These are phyloP conservation scores for Actinomortierella ambigua DNA, from an alignment of 371 early-diverging fungal species.

Conservation along the genomic window DNA sequence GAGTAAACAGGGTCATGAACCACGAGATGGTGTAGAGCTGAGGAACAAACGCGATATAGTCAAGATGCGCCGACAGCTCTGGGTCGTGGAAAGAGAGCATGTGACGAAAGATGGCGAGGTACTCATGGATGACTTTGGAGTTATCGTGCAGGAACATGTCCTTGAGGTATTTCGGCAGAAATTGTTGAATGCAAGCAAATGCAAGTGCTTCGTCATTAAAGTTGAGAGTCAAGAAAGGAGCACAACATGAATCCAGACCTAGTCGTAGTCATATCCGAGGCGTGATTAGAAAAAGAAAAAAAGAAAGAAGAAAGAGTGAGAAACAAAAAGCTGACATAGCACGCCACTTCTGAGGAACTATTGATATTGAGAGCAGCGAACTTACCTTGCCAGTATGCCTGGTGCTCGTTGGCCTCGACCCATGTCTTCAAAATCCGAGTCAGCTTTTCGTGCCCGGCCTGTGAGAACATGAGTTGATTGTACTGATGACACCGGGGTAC, in stretches of 20 bases:
- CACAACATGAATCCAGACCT: constrained; percentile 82
- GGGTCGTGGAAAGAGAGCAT: constrained; percentile 78
- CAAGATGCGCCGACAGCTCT: constrained; percentile 69
- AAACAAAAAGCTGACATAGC: neutral
- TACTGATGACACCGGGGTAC: constrained; percentile 89
- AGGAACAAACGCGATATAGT: constrained; percentile 67
- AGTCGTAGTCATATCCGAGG: neutral
- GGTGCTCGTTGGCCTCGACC: constrained; percentile 62
- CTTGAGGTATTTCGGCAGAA: constrained; percentile 67
- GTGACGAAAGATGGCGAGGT: constrained; percentile 67
- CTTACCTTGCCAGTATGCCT: constrained; percentile 92
- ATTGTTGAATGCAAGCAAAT: constrained; percentile 67
- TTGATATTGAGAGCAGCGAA: neutral
- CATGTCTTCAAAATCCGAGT: constrained; percentile 72
- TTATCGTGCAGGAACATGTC: constrained; percentile 79
- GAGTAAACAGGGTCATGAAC: constrained; percentile 85
- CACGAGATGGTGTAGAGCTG: constrained; percentile 85
- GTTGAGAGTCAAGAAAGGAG: constrained; percentile 76
- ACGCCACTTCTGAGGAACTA: neutral
- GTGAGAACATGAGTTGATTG: constrained; percentile 73
- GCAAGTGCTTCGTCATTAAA: constrained; percentile 78
- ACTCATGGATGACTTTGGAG: constrained; percentile 66
- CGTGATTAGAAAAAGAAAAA: constrained; percentile 3
- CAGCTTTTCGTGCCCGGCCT: constrained; percentile 74
- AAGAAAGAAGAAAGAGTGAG: constrained; percentile 4